Percentiles rank a stretch among this genome's conserved stretches.
phyloP scores from a whole-genome alignment of 306 rosid species.

The Mimosa bimucronata region DNA sequence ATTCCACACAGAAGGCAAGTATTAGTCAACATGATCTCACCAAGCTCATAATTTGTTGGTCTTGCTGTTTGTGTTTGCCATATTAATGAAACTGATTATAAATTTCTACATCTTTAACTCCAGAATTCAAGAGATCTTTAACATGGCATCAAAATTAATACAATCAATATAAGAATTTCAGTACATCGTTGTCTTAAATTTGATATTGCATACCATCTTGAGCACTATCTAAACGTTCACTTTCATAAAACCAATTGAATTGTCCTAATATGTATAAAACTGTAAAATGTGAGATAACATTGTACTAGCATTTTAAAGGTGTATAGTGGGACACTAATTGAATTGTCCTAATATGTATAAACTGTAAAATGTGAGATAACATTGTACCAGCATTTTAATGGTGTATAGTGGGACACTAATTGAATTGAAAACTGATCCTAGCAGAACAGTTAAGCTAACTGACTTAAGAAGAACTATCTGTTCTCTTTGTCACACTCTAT shows the following conservation, averaged over 20 bases:
- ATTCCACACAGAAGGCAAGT: constrained; percentile 15
- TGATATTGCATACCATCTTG: background rate
- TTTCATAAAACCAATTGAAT: background rate
- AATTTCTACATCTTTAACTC: background rate
- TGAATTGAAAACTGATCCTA: background rate
- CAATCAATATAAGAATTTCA: background rate
- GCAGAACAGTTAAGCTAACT: background rate
- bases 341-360: no score
- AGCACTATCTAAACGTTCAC: background rate
- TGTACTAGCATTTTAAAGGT: background rate
- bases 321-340: no score
- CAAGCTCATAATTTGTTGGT: constrained; percentile 6
- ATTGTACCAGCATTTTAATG: background rate
- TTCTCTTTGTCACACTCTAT: background rate
- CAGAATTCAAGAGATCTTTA: background rate
- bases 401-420: background rate
- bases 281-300: background rate
- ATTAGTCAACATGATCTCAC: constrained; percentile 21
- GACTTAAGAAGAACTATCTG: background rate
- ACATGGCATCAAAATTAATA: background rate
- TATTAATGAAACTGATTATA: background rate
- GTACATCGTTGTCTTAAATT: background rate
- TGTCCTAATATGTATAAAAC: background rate
- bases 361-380: no score
- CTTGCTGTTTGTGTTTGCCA: background rate